Evolutionary conservation across 148 eudicot species (phyloP).

Genomic region (Tetragonia tetragonoides): DNA sequence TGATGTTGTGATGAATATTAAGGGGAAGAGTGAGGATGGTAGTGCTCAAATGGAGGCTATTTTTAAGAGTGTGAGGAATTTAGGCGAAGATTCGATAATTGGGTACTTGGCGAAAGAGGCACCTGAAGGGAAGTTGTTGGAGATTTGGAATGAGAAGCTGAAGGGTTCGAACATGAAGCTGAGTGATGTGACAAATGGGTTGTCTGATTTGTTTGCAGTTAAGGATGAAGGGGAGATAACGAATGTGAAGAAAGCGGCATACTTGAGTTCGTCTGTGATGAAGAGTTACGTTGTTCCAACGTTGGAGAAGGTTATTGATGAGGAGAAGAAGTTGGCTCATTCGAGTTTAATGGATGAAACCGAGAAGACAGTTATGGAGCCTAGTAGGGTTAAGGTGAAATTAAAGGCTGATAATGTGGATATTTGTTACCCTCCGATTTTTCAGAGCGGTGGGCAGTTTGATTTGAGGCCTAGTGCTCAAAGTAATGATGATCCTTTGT

Average conservation of each 20-base stretch:
- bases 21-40: constrained; percentile 66
- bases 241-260: constrained; percentile 80
- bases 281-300: constrained; percentile 83
- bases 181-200: constrained; percentile 58
- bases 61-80: constrained; percentile 34
- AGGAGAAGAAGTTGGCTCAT: constrained; percentile 83
- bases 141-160: constrained; percentile 61
- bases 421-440: constrained; percentile 91
- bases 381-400: constrained; percentile 59
- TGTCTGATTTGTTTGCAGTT: constrained; percentile 72
- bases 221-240: constrained; percentile 61
- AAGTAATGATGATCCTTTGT: constrained; percentile 69
- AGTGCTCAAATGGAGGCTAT: constrained; percentile 59
- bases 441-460: constrained; percentile 91
- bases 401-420: constrained; percentile 82
- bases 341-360: constrained; percentile 81
- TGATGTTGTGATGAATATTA: constrained; percentile 72
- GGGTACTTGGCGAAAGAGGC: constrained; percentile 72
- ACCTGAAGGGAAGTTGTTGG: constrained; percentile 73
- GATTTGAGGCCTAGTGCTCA: constrained; percentile 84
- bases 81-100: constrained; percentile 41
- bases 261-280: constrained; percentile 70
- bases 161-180: constrained; percentile 46
- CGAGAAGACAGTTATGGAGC: constrained; percentile 70
- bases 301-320: constrained; percentile 78